Evolutionary conservation across 305 asterid species (phyloP).

Genomic region (Stenogyne calaminthoides): DNA sequence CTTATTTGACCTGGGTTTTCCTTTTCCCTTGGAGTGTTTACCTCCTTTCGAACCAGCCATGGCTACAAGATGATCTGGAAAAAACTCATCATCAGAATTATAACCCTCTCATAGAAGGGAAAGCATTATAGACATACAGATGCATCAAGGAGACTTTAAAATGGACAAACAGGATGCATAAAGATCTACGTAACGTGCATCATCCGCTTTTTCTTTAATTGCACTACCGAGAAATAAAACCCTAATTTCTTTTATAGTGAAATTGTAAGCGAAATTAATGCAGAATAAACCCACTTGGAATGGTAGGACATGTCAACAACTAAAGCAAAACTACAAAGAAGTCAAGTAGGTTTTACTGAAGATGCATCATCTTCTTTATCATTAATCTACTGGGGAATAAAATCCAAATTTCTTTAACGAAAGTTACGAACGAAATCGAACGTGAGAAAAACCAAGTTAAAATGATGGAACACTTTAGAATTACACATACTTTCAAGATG

Average conservation of each 20-base stretch:
- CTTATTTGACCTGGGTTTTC: conserved; percentile 7
- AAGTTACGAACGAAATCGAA: not conserved
- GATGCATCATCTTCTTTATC: too few species aligned
- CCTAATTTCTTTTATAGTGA: too few species aligned
- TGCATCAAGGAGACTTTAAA: not conserved
- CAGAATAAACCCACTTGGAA: too few species aligned
- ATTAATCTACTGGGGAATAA: not conserved
- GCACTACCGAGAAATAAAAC: not conserved
- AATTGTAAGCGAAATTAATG: too few species aligned
- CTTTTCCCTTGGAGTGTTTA: conserved; percentile 31
- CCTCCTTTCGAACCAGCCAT: conserved; percentile 39
- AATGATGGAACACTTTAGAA: not conserved
- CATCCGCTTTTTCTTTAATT: not conserved
- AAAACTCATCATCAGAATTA: not conserved
- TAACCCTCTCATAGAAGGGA: not conserved
- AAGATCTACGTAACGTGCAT: not conserved
- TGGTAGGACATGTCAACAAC: too few species aligned
- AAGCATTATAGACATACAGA: not conserved
- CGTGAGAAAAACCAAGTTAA: not conserved
- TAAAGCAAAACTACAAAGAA: too few species aligned
- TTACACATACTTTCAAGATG: not conserved
- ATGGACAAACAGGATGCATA: not conserved
- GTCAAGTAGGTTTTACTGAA: too few species aligned
- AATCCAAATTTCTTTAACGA: not conserved
- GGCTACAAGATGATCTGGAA: conserved; percentile 25